phyloP scores from a whole-genome alignment of 371 early-diverging fungal species.

The Mortierella sp. region DNA sequence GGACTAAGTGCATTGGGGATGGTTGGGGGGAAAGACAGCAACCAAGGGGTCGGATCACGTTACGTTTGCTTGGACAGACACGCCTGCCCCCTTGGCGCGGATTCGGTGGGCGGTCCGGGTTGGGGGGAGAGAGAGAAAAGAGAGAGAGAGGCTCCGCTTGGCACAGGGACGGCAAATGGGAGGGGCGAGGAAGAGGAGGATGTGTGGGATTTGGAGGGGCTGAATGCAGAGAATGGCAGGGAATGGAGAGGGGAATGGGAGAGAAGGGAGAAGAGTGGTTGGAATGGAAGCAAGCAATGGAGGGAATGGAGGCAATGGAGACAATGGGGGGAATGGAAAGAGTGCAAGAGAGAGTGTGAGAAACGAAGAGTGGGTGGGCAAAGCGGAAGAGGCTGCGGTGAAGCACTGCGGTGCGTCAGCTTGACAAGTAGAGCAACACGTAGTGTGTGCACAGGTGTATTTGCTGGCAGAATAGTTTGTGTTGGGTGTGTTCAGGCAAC shows the following conservation, averaged over 20 bases:
- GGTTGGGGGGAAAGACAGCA: not conserved
- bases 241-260: not conserved
- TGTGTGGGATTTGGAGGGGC: no score
- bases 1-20: not conserved
- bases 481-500: no score
- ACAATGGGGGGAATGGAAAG: not conserved
- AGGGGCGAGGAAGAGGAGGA: no score
- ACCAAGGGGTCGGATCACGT: not conserved
- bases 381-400: not conserved
- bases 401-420: no score
- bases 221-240: no score
- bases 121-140: no score
- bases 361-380: not conserved
- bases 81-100: not conserved
- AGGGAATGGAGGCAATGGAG: not conserved
- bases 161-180: no score
- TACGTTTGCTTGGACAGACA: not conserved
- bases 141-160: no score
- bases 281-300: not conserved
- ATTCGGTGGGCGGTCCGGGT: no score
- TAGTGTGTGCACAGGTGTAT: no score
- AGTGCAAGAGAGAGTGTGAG: constrained; percentile 1
- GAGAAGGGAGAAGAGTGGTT: not conserved
- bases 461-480: no score
- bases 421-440: no score